A percentile compares a stretch with the other conserved stretches of the same genome.
These are phyloP conservation scores for Hymenoscyphus occultus DNA, from an alignment of 2,329 filamentous ascomycete genomes.

Conservation along the genomic window DNA sequence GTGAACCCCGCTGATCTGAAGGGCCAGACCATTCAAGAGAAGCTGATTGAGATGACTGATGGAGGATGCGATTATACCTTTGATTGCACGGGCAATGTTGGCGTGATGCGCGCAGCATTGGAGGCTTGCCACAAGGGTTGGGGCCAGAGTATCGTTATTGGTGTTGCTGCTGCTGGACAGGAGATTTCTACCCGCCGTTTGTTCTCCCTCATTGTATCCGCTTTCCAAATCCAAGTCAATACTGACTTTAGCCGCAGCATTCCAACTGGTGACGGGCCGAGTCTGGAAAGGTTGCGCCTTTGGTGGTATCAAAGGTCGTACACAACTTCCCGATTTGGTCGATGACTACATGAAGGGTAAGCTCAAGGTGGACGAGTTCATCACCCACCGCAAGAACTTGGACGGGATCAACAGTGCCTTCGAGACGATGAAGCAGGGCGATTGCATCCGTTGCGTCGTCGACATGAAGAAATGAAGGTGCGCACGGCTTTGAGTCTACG, in stretches of 20 bases:
- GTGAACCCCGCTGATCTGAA: conserved; percentile 84
- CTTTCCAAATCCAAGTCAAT: conserved; percentile 10
- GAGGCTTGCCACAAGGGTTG: conserved; percentile 99
- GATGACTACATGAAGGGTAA: conserved; percentile 83
- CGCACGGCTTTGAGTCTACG: conserved; percentile 9
- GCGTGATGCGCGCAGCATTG: conserved; percentile 90
- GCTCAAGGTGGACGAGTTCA: conserved; percentile 99
- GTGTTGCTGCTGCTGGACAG: conserved; percentile 92
- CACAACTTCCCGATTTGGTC: conserved; percentile 84
- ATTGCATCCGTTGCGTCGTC: conserved; percentile 95
- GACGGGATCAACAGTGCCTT: conserved; percentile 86
- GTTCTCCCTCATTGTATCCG: conserved; percentile 39
- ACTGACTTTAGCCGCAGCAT: conserved; percentile 55
- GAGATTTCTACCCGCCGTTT: conserved; percentile 91
- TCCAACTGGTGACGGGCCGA: conserved; percentile 96
- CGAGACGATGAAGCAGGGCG: conserved; percentile 89
- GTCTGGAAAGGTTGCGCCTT: conserved; percentile 98
- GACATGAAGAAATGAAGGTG: conserved; percentile 46
- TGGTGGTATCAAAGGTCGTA: conserved; percentile 95
- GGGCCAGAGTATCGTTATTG: conserved; percentile 97
- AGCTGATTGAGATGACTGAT: conserved; percentile 95
- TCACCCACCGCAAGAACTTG: conserved; percentile 88
- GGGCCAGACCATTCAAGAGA: conserved; percentile 80
- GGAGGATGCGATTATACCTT: conserved; percentile 99
- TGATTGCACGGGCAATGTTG: conserved; percentile 96